phyloP scores from a whole-genome alignment of 371 early-diverging fungal genomes.

The Sporodiniella umbellata region DNA sequence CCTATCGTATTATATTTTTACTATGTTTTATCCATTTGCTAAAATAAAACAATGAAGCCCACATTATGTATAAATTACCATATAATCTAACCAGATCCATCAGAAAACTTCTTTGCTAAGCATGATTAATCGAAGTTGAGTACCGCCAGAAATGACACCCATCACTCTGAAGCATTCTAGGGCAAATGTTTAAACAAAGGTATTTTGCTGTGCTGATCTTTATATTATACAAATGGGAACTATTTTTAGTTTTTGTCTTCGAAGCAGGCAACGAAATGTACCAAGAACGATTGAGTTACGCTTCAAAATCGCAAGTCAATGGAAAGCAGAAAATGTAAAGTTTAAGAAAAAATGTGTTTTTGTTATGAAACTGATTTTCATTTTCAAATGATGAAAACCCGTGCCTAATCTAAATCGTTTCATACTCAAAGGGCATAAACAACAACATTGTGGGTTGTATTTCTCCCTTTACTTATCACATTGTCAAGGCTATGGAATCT shows the following conservation, averaged over 20 bases:
- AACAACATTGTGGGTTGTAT: constrained; percentile 10
- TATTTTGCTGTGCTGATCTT: too few species aligned
- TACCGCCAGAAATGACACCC: too few species aligned
- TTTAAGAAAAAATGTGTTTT: constrained; percentile 9
- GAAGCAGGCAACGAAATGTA: too few species aligned
- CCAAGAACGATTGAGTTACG: background rate
- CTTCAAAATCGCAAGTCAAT: constrained; percentile 2
- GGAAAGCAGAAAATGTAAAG: constrained; percentile 5
- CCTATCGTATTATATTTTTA: too few species aligned
- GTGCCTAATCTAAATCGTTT: constrained; percentile 9
- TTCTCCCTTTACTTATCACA: constrained; percentile 1
- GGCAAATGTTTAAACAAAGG: too few species aligned
- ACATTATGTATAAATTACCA: background rate
- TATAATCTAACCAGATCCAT: constrained; percentile 1
- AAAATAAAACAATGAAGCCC: background rate
- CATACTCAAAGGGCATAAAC: constrained; percentile 3
- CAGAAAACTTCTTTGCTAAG: background rate
- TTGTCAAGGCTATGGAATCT: background rate
- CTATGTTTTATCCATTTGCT: background rate
- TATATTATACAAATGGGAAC: too few species aligned
- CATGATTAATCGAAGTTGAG: background rate
- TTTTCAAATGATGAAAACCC: constrained; percentile 7
- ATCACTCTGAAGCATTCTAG: too few species aligned
- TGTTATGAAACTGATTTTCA: constrained; percentile 9
- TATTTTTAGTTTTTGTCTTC: too few species aligned